Percentiles rank a stretch among this genome's conserved stretches.
Conservation (phyloP, 2,329 filamentous ascomycete genomes). For the Fusarium denticulatum region DNA sequence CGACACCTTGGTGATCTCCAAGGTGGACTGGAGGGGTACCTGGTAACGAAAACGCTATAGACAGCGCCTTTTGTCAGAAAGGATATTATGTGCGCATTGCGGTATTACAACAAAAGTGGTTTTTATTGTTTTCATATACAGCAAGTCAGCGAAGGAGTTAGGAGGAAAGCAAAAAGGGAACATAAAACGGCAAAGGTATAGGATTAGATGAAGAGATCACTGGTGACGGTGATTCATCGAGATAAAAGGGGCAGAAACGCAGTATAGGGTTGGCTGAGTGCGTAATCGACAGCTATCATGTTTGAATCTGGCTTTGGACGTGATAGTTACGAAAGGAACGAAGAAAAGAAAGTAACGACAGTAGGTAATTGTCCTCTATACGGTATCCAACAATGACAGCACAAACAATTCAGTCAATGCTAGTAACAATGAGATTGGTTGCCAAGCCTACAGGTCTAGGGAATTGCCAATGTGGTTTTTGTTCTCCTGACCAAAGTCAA, state of each 20-base stretch:
- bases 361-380: neutral
- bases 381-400: neutral
- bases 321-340: neutral
- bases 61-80: neutral
- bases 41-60: neutral
- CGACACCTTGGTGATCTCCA: constrained; percentile 34
- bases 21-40: neutral
- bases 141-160: constrained; percentile 36
- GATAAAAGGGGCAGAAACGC: neutral
- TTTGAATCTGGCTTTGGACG: neutral
- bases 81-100: neutral
- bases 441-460: neutral
- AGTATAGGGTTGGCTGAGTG: neutral
- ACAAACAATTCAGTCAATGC: neutral
- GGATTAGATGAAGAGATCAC: neutral
- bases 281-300: neutral
- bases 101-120: constrained; percentile 10
- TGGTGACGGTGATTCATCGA: neutral
- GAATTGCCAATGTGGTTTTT: neutral
- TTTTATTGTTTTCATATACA: constrained; percentile 4
- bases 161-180: constrained; percentile 16
- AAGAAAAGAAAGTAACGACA: neutral
- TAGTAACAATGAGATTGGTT: neutral
- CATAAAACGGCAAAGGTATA: neutral
- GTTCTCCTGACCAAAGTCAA: neutral